A percentile compares a stretch with the other conserved stretches of the same genome.
Evolutionary conservation across 805 yeast genomes (phyloP).

Genomic region (Ogataea pini): DNA sequence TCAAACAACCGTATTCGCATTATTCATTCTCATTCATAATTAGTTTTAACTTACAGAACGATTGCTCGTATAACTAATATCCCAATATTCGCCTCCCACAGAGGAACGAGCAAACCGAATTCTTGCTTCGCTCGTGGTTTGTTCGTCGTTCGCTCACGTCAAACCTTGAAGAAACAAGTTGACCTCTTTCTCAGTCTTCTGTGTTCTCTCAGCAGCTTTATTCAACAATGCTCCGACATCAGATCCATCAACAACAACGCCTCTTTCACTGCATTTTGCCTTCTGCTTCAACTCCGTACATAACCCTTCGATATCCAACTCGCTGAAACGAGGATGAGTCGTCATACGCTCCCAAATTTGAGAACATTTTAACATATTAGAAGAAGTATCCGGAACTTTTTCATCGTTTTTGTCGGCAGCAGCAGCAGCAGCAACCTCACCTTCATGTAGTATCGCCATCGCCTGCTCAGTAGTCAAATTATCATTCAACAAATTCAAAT

Average conservation of each 20-base stretch:
- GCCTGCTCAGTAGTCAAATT: constrained; percentile 11
- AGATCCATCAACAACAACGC: constrained; percentile 79
- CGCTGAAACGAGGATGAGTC: constrained; percentile 89
- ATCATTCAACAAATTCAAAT: constrained; percentile 22
- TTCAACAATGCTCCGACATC: constrained; percentile 68
- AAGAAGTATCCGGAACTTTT: constrained; percentile 68
- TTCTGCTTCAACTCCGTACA: constrained; percentile 86
- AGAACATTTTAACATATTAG: constrained; percentile 68
- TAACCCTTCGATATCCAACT: constrained; percentile 90
- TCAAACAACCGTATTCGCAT: too few relatives aligned
- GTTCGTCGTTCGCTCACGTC: neutral
- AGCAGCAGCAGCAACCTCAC: constrained; percentile 16
- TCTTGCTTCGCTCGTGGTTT: too few relatives aligned
- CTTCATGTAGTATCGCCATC: constrained; percentile 18
- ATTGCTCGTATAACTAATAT: too few relatives aligned
- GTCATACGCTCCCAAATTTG: constrained; percentile 97
- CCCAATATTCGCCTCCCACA: too few relatives aligned
- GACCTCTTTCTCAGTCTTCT: constrained; percentile 1
- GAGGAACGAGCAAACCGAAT: too few relatives aligned
- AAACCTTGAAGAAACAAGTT: constrained; percentile 14
- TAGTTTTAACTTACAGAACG: too few relatives aligned
- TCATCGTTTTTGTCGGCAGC: constrained; percentile 34
- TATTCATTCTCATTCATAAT: too few relatives aligned
- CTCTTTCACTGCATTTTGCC: constrained; percentile 93
- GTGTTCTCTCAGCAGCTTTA: constrained; percentile 16